Evolutionary conservation across 2,329 filamentous ascomycete species (phyloP).

Genomic region (Nakataea oryzae): DNA sequence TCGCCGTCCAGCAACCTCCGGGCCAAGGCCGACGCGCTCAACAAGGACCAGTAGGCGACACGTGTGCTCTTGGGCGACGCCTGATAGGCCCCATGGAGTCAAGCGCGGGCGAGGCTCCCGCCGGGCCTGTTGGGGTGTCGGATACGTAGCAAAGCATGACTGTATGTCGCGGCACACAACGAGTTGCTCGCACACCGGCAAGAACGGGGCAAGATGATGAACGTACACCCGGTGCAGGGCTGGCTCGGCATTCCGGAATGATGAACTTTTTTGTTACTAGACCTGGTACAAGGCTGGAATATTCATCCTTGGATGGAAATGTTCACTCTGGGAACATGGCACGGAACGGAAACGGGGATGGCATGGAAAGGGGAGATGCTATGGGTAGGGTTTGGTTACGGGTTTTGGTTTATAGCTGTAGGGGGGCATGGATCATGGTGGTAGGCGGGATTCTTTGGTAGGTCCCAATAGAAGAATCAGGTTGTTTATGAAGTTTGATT

Average conservation of each 20-base stretch:
- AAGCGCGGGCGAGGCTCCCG: neutral
- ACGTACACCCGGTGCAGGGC: neutral
- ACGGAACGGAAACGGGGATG: neutral
- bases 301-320: neutral
- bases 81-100: neutral
- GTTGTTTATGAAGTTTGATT: neutral
- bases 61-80: neutral
- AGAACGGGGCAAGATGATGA: neutral
- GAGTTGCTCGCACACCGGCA: neutral
- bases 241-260: neutral
- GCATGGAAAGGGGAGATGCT: neutral
- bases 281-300: neutral
- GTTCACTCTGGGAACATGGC: neutral
- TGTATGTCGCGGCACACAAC: neutral
- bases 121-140: neutral
- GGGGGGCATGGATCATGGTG: neutral
- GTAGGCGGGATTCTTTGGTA: neutral
- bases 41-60: constrained; percentile 52
- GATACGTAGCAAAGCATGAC: neutral
- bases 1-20: constrained; percentile 81
- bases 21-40: constrained; percentile 70
- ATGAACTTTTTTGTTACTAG: neutral
- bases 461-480: neutral
- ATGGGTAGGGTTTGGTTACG: no score
- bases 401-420: neutral